These are phyloP conservation scores for Pseudogymnoascus sp. DNA, from an alignment of 2,329 filamentous ascomycete species.

Conservation along the genomic window DNA sequence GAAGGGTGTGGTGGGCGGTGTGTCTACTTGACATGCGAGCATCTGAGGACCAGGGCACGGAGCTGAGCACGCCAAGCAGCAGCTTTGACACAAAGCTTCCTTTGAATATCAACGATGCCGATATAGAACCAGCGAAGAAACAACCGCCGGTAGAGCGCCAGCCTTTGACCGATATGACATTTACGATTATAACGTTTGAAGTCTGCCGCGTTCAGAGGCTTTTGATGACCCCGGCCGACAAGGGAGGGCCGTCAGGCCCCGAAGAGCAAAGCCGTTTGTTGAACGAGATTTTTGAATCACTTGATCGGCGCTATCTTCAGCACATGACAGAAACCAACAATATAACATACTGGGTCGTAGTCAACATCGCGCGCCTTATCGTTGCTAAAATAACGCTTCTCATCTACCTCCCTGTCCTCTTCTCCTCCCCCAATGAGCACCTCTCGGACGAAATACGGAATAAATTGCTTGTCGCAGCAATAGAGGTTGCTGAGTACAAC, in stretches of 20 bases:
- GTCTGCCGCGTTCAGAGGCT: too few relatives aligned
- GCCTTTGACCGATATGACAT: conserved; percentile 25
- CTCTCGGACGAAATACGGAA: conserved; percentile 33
- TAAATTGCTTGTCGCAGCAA: conserved; percentile 40
- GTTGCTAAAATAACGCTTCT: conserved; percentile 46
- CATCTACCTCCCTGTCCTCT: conserved; percentile 44
- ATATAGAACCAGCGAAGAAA: conserved; percentile 18
- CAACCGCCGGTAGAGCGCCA: conserved; percentile 14
- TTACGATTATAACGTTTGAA: background rate
- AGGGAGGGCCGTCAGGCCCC: conserved; percentile 26
- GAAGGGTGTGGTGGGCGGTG: conserved; percentile 54
- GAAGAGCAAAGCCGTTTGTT: conserved; percentile 38
- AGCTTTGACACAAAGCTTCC: conserved; percentile 33
- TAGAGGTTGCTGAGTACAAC: conserved; percentile 49
- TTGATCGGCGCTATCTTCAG: conserved; percentile 37
- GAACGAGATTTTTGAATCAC: conserved; percentile 35
- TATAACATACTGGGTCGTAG: conserved; percentile 32
- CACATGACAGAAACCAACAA: conserved; percentile 27
- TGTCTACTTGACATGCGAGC: conserved; percentile 46
- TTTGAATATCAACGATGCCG: conserved; percentile 17
- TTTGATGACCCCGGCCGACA: background rate
- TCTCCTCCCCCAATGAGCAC: conserved; percentile 31
- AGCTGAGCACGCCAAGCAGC: conserved; percentile 41
- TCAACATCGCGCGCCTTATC: conserved; percentile 38
- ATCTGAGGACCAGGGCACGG: conserved; percentile 41